Evolutionary conservation across 129 eudicot genomes (phyloP).

Genomic region (Ambrosia trifida): DNA sequence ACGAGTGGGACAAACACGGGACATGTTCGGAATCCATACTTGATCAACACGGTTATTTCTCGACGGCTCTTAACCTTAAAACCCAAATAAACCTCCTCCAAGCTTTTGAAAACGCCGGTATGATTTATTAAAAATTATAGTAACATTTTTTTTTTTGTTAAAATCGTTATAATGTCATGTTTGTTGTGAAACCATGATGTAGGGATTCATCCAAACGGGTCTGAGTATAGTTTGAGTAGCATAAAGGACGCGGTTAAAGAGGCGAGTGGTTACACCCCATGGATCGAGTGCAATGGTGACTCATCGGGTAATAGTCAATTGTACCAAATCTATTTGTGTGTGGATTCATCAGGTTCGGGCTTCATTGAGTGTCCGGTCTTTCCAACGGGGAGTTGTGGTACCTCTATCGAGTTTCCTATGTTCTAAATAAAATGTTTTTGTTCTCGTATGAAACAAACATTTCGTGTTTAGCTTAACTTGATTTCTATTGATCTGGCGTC

Average conservation of each 20-base stretch:
- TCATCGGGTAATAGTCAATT: conserved; percentile 53
- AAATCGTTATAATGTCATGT: not conserved
- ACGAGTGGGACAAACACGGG: conserved; percentile 87
- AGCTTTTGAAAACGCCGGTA: conserved; percentile 50
- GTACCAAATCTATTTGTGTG: conserved; percentile 66
- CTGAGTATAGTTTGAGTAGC: conserved; percentile 33
- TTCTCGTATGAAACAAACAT: not conserved
- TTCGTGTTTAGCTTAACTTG: not conserved
- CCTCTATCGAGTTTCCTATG: conserved; percentile 47
- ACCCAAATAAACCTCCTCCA: conserved; percentile 49
- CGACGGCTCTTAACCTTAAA: conserved; percentile 55
- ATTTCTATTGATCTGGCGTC: not conserved
- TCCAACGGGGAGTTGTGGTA: conserved; percentile 57
- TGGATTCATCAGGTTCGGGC: conserved; percentile 42
- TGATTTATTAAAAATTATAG: not conserved
- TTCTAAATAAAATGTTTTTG: conserved; percentile 31
- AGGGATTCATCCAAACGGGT: conserved; percentile 58
- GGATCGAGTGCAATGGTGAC: conserved; percentile 63
- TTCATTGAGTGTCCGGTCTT: conserved; percentile 61
- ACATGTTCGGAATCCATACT: conserved; percentile 64
- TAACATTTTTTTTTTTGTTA: not conserved
- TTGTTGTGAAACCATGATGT: not conserved
- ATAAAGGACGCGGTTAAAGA: conserved; percentile 47
- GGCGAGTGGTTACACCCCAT: conserved; percentile 51
- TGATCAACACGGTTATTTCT: conserved; percentile 55